Evolutionary conservation across 2,329 filamentous ascomycete species (phyloP).

Genomic region (Juglanconis oblonga): DNA sequence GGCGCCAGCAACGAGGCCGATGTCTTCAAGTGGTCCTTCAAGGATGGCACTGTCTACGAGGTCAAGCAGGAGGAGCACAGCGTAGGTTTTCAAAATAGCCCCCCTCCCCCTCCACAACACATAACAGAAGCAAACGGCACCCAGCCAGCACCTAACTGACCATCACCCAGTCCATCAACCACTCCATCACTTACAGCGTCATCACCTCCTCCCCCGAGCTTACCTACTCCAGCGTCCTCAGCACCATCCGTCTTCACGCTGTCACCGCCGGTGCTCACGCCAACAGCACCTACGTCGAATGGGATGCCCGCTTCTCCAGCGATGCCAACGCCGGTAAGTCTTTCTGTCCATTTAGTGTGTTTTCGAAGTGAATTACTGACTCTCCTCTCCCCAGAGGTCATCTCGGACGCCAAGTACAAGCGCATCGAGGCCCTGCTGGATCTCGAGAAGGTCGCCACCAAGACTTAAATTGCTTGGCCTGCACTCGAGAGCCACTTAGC

Average conservation of each 20-base stretch:
- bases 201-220: conserved; percentile 65
- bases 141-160: neutral
- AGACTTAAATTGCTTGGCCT: conserved; percentile 22
- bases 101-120: neutral
- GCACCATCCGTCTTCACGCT: conserved; percentile 63
- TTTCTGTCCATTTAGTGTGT: neutral
- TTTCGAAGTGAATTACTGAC: conserved; percentile 15
- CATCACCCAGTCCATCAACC: conserved; percentile 57
- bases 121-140: too few species aligned
- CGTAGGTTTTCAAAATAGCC: conserved; percentile 37
- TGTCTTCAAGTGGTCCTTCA: conserved; percentile 68
- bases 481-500: too few species aligned
- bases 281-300: conserved; percentile 65
- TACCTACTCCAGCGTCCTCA: conserved; percentile 63
- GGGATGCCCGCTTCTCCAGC: conserved; percentile 67
- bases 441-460: conserved; percentile 50
- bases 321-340: conserved; percentile 66
- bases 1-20: conserved; percentile 62
- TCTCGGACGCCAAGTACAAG: conserved; percentile 75
- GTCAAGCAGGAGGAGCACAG: conserved; percentile 77
- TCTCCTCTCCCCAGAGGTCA: conserved; percentile 51
- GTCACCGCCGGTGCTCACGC: conserved; percentile 65
- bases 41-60: conserved; percentile 65
- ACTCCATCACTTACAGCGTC: conserved; percentile 73
- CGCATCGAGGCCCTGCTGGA: conserved; percentile 68